These are phyloP conservation scores for Cladosporium cucumerinum DNA, from an alignment of 2,329 filamentous ascomycete species.

Conservation along the genomic window DNA sequence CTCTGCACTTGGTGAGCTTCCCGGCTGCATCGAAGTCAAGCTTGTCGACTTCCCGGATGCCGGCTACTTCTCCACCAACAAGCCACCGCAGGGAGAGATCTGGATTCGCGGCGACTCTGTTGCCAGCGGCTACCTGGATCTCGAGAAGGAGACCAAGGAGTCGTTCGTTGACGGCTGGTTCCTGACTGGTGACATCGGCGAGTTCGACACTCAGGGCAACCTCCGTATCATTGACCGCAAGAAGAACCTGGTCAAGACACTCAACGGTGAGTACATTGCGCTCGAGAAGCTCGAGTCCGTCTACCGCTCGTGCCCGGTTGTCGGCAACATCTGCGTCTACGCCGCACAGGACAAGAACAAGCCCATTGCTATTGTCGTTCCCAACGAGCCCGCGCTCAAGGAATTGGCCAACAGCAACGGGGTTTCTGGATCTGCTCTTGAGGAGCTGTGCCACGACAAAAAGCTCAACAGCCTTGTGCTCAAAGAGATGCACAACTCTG, in stretches of 20 bases:
- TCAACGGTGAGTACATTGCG: conserved; percentile 94
- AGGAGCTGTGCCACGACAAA: conserved; percentile 65
- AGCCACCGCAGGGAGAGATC: conserved; percentile 86
- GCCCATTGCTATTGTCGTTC: conserved; percentile 77
- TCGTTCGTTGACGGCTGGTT: conserved; percentile 85
- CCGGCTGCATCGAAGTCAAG: conserved; percentile 79
- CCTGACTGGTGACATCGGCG: conserved; percentile 92
- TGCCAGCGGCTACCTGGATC: conserved; percentile 74
- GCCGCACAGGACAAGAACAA: conserved; percentile 71
- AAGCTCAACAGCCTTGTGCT: conserved; percentile 64
- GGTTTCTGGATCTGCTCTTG: conserved; percentile 58
- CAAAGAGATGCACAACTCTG: conserved; percentile 66
- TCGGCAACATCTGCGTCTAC: conserved; percentile 84
- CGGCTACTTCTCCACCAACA: conserved; percentile 73
- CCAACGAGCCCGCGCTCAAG: conserved; percentile 55
- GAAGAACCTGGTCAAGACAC: conserved; percentile 97
- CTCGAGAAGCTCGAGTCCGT: conserved; percentile 91
- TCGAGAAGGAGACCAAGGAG: conserved; percentile 77
- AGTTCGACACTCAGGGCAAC: conserved; percentile 77
- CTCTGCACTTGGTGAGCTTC: conserved; percentile 71
- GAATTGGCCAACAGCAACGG: conserved; percentile 55
- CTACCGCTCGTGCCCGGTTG: conserved; percentile 75
- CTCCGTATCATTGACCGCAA: conserved; percentile 88
- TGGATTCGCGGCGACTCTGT: conserved; percentile 78
- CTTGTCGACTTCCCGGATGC: conserved; percentile 86